Evolutionary conservation across 2,329 filamentous ascomycete species (phyloP), one percentile per base, ranked within the genome.

Genomic region (Microcyclospora tardicrescens): DNA sequence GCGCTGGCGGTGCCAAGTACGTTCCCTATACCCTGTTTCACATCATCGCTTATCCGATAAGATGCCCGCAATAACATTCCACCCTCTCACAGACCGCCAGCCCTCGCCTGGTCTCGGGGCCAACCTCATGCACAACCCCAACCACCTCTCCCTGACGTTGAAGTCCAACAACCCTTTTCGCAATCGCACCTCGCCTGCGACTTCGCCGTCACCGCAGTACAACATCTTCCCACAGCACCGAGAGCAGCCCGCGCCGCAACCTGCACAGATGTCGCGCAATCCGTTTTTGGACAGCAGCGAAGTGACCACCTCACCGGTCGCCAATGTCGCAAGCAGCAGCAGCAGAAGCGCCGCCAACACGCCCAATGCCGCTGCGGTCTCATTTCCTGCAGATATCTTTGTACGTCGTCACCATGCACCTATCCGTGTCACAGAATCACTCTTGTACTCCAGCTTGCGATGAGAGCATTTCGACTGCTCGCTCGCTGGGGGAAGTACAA

Each of bases 151-250:
- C 24, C 24, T 81, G 59, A 80, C 77, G 61, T 73, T 86, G 41
- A 62, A 65, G 55, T 78, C 79, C 60, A 86, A 86, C 71, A 87
- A 87, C 58, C 82, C 82, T 45, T 87, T 74, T 57, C 79, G 81
- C 66, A 84, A 84, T 61, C 76, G 79, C 55, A 75, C 78, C 47
- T 67, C 69, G 29, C 83, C 80, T 46, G 79, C 65, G 47, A 56
- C 38, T 43, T 61, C 47, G 28, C 54, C 51, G 10, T 32, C 30
- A 38, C 32, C 33, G 34, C 19, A 24, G 8, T 24, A 24, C 19
- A 24, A 24, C 5, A 36, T 38, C 28, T 30, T 41, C 6, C 34
- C 41, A 16, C 31, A 34, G 19, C 33, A 32, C 34, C 61, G 61
- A 45, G 28, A 16, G 16, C 36, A 34, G 32, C 38, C 36, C 24